Base-by-base conservation (phyloP, 164 flowering plant species). In the Nelumbo lutea region DNA sequence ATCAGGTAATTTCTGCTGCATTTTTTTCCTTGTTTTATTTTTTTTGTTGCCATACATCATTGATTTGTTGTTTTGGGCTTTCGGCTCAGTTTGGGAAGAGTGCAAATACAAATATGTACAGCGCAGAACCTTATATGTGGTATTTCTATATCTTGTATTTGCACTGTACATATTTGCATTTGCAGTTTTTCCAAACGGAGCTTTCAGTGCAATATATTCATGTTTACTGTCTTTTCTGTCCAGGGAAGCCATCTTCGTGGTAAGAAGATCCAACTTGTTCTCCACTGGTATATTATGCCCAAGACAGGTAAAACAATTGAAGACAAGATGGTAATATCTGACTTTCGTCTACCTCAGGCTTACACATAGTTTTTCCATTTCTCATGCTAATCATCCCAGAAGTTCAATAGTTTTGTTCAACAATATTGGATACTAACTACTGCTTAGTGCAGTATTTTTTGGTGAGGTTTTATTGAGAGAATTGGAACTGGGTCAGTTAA, bases 241-340 rank as follows among this genome's bases (percentile, higher is more conserved):
- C 75, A 76, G 75, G 78, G 78, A 67, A 75, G 69, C 72, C 62
- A 75, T 56, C 75, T 71, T 44, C 70, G 75, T 46, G 75, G 75
- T 61, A 76, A 68, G 51, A 60, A 65, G 48, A 48, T 71, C 66
- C 68, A 68, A 52, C 62, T 76, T 51, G 55, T 64, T 13, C 70
- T 76, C 47, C 74, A 71, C 62, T 75, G 78, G 78, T 64, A 75
- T 57, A 55, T 70, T 57, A 75, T 75, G 78, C 78, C 78, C 51
- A 75, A 75, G 74, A 59, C 65, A 42, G 74, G 74, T 42, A 67
- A 56, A 75, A 75, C 61, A 64, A 53, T 71, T 63, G 51, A 62
- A 66, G 75, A 61, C 13, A 11, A 46, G 44, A 59, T 72, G 66
- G 62, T 59, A 45, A 56, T 72, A 50, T 65, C 75, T 2, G 66